These are phyloP conservation scores for Leccinum cinnamomeum DNA, from an alignment of 1,284 basidiomycete species.

Conservation along the genomic window DNA sequence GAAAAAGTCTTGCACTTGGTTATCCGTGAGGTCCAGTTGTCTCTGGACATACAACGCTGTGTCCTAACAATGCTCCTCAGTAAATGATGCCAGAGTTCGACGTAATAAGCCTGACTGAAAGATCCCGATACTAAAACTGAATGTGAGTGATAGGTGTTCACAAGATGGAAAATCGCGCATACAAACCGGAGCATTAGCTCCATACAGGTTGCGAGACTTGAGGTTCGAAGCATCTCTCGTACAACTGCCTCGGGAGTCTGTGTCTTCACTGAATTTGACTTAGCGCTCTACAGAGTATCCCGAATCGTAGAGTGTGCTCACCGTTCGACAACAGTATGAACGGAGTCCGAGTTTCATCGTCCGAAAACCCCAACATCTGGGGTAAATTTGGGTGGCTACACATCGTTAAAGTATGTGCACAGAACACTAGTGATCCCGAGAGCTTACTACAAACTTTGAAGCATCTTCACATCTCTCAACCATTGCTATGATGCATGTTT, in stretches of 20 bases:
- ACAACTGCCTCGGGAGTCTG: slow-evolving; percentile 37
- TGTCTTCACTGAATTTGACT: slow-evolving; percentile 40
- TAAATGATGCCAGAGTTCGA: background rate
- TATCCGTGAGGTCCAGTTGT: slow-evolving; percentile 45
- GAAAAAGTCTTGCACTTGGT: slow-evolving; percentile 50
- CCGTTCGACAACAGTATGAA: slow-evolving; percentile 54
- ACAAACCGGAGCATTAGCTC: slow-evolving; percentile 41
- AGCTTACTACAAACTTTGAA: slow-evolving; percentile 49
- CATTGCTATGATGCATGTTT: slow-evolving; percentile 38
- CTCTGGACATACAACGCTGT: slow-evolving; percentile 48
- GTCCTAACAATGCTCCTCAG: slow-evolving; percentile 35
- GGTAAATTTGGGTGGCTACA: slow-evolving; percentile 53
- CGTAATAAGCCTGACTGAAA: slow-evolving; percentile 33
- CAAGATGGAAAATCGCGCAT: slow-evolving; percentile 7
- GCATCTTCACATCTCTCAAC: slow-evolving; percentile 50
- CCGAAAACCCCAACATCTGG: slow-evolving; percentile 53
- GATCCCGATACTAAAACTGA: slow-evolving; percentile 43
- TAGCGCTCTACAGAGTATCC: background rate
- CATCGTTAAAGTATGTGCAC: background rate
- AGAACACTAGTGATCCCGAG: background rate
- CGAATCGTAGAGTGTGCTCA: slow-evolving; percentile 14
- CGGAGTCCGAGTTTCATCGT: slow-evolving; percentile 45
- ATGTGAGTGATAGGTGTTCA: background rate
- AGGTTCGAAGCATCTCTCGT: slow-evolving; percentile 29
- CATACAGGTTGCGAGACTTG: slow-evolving; percentile 39